Conservation (phyloP, 2,329 filamentous ascomycete genomes). For the Beauveria medogensis region DNA sequence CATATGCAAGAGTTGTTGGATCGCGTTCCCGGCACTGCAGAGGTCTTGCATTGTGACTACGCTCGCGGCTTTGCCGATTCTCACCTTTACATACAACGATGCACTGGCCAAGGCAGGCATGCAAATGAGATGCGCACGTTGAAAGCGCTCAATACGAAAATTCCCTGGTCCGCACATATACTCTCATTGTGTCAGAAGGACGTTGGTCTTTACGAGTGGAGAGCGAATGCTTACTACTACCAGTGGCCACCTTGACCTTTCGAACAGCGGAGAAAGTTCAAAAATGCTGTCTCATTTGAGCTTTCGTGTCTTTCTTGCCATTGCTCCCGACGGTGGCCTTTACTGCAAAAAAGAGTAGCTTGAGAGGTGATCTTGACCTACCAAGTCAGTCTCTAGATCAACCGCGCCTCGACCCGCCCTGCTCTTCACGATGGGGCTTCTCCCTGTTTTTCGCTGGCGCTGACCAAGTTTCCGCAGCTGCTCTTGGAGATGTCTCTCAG, state of each 20-base stretch:
- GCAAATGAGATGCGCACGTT: neutral
- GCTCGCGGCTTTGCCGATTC: too few species aligned
- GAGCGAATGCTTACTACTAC: conserved; percentile 18
- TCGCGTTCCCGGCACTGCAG: neutral
- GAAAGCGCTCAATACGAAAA: neutral
- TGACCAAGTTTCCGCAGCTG: too few species aligned
- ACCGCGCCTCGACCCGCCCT: too few species aligned
- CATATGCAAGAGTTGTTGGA: neutral
- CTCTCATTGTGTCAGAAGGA: too few species aligned
- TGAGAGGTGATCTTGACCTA: too few species aligned
- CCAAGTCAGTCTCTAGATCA: too few species aligned
- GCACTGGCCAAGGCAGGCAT: neutral
- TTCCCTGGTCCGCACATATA: too few species aligned
- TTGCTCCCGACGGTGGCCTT: conserved; percentile 42
- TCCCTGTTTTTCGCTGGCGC: too few species aligned
- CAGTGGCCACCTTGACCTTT: conserved; percentile 38
- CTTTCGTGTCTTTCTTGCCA: conserved; percentile 35
- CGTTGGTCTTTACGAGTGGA: too few species aligned
- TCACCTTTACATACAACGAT: neutral
- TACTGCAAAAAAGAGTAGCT: conserved; percentile 25
- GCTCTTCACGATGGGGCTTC: too few species aligned
- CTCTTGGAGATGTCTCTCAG: too few species aligned
- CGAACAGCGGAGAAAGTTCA: conserved; percentile 33
- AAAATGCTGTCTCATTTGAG: conserved; percentile 42
- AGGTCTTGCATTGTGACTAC: too few species aligned